Evolutionary conservation across 225 moss, liverwort and hornwort genomes (phyloP), one percentile per base, ranked within the genome.

Genomic region (Rhytidiadelphus loreus): DNA sequence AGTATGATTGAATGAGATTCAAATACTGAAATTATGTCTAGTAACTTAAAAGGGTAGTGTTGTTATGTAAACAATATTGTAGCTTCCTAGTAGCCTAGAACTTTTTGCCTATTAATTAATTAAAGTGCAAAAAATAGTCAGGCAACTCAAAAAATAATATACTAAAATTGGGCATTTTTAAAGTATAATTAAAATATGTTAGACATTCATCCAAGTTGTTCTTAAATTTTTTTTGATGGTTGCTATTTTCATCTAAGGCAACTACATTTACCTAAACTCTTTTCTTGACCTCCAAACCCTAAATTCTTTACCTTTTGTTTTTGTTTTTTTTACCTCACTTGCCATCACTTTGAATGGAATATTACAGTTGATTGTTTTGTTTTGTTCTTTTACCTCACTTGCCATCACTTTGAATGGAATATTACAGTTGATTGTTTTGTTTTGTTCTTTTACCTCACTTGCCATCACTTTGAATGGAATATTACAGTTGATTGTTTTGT

Each of bases 41-140:
- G 0, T 52, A 52, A 13, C 8, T 35, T 22, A 13, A 52, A 76
- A 52, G 8, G 5, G 1, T 8, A 33, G 7, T 9, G 17, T 32
- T 33, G 13, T 33, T 20, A 48, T 75, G 2, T 22, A 53, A 53
- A 53, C 4, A 53, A 53, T 32, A 73, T 5, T 3, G 1, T 37
- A 37, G 6, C 8, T 10, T 65, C 3, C 2, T 65, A 37, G 3
- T 0, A 35, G 3, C 20, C 37, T 65, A 2, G 5, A 65, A 1
- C 3, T 19, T 18, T 19, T 1, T 19, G 0, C 5, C 9, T 65
- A 19, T 2, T 65, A 35, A 65, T 65, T 65, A 20, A 65, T 19
- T 18, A 35, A 35, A 65, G 10, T 35, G 6, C 5, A 65, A 65
- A 35, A 35, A 35, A 10, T 5, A 15, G 0, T 35, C 10, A 35